phyloP scores from a whole-genome alignment of 23 red algal genomes.

The Gracilaria gracilis region DNA sequence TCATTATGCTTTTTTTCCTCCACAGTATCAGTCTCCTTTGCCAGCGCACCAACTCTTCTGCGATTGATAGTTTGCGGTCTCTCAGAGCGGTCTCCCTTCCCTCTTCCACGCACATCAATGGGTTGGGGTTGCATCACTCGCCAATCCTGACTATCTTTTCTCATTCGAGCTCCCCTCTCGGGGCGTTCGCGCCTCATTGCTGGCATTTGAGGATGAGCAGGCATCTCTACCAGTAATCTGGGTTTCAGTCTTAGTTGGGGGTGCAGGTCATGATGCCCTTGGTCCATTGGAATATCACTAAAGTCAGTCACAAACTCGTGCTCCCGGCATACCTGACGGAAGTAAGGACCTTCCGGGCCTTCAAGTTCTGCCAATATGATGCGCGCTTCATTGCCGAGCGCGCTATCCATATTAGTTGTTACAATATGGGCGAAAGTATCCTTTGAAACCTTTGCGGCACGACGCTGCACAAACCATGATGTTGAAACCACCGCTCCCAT shows the following conservation, averaged over 20 bases:
- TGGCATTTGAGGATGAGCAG: background rate
- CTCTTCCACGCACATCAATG: background rate
- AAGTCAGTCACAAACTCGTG: constrained; percentile 44
- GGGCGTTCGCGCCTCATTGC: background rate
- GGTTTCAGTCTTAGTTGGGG: constrained; percentile 67
- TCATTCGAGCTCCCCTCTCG: constrained; percentile 1
- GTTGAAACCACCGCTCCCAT: constrained; percentile 43
- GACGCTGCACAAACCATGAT: constrained; percentile 32
- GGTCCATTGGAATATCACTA: background rate
- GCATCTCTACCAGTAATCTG: constrained; percentile 19
- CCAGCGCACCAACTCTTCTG: background rate
- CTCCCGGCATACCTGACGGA: constrained; percentile 43
- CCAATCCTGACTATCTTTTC: background rate
- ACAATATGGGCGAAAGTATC: constrained; percentile 62
- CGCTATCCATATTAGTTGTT: constrained; percentile 34
- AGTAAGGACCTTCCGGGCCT: constrained; percentile 70
- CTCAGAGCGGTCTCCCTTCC: background rate
- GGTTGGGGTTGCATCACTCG: background rate
- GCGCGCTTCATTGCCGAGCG: constrained; percentile 66
- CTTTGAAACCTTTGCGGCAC: constrained; percentile 40
- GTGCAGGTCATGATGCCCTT: constrained; percentile 52
- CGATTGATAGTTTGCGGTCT: background rate
- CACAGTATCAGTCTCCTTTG: background rate
- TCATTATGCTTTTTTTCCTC: background rate
- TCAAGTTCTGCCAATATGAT: constrained; percentile 66